Evolutionary conservation across 2,329 filamentous ascomycete genomes (phyloP).

Genomic region (Diatrype stigma): DNA sequence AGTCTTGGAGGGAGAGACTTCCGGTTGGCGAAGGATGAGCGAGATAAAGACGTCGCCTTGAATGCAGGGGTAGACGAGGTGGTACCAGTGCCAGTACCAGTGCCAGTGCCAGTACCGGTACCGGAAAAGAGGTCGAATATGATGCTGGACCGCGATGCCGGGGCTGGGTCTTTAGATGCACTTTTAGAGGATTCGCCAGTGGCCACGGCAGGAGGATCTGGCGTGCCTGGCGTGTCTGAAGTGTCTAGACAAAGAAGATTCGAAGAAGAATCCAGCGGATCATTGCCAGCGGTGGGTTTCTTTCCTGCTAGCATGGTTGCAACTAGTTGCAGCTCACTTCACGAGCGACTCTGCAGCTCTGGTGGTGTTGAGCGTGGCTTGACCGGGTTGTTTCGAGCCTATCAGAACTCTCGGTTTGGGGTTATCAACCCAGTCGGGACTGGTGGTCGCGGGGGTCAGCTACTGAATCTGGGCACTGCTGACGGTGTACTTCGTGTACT

Average conservation of each 20-base stretch:
- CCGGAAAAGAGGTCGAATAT: constrained; percentile 12
- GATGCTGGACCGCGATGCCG: not conserved
- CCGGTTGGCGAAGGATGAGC: constrained; percentile 29
- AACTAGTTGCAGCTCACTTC: not conserved
- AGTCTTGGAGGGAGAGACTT: constrained; percentile 20
- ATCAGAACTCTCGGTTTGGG: not conserved
- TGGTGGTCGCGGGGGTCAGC: not conserved
- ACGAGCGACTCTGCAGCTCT: not conserved
- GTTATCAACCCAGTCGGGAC: not conserved
- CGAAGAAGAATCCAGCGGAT: not conserved
- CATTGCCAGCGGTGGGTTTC: too few species aligned
- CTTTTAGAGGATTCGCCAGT: not conserved
- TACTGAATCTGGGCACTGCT: not conserved
- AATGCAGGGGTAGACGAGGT: constrained; percentile 6
- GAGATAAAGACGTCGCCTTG: constrained; percentile 7
- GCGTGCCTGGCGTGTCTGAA: too few species aligned
- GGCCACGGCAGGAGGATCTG: not conserved
- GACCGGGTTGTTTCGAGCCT: not conserved
- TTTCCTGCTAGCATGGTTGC: not conserved
- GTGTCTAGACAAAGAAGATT: not conserved
- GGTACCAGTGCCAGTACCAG: too few species aligned
- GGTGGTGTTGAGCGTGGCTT: not conserved
- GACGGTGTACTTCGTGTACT: not conserved
- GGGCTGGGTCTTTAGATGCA: not conserved
- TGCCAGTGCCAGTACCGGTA: too few species aligned